Evolutionary conservation across 2,329 filamentous ascomycete species (phyloP).

Genomic region (Ramichloridium luteum): DNA sequence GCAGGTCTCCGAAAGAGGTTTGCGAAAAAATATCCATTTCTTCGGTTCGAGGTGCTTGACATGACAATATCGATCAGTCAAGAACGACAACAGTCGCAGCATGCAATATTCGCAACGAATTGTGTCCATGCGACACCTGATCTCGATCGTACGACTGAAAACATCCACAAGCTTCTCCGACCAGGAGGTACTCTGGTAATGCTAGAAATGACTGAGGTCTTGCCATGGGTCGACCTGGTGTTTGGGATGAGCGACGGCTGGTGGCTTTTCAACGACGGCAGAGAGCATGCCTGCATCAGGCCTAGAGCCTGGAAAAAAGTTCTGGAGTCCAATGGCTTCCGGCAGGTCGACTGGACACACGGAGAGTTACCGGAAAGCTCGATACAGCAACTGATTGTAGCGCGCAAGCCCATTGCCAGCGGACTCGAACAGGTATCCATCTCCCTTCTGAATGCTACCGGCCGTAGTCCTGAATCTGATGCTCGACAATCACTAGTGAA

Average conservation of each 20-base stretch:
- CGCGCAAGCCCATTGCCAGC: not conserved
- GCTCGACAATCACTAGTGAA: slow-evolving; percentile 11
- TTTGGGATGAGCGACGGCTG: slow-evolving; percentile 28
- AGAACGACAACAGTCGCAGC: slow-evolving; percentile 16
- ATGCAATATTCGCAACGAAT: slow-evolving; percentile 27
- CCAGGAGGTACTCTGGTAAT: slow-evolving; percentile 23
- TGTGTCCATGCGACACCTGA: slow-evolving; percentile 27
- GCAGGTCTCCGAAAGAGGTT: slow-evolving; percentile 1
- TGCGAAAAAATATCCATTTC: slow-evolving; percentile 6
- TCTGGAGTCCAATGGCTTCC: slow-evolving; percentile 22
- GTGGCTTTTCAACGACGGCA: slow-evolving; percentile 30
- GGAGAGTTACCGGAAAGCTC: slow-evolving; percentile 9
- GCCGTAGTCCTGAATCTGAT: no score
- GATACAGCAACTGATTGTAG: not conserved
- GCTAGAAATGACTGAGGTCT: slow-evolving; percentile 23
- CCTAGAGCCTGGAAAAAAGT: slow-evolving; percentile 12
- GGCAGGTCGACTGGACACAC: slow-evolving; percentile 26
- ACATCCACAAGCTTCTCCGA: slow-evolving; percentile 20
- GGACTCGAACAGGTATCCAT: no score
- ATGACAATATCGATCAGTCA: slow-evolving; percentile 20
- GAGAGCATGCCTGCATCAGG: slow-evolving; percentile 21
- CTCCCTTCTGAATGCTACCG: no score
- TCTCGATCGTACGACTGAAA: slow-evolving; percentile 16
- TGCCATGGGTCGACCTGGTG: slow-evolving; percentile 24
- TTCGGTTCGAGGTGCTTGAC: slow-evolving; percentile 20